These are phyloP conservation scores for Oropetium thomaeum DNA, from an alignment of 176 grass and related monocot species.

Conservation along the genomic window DNA sequence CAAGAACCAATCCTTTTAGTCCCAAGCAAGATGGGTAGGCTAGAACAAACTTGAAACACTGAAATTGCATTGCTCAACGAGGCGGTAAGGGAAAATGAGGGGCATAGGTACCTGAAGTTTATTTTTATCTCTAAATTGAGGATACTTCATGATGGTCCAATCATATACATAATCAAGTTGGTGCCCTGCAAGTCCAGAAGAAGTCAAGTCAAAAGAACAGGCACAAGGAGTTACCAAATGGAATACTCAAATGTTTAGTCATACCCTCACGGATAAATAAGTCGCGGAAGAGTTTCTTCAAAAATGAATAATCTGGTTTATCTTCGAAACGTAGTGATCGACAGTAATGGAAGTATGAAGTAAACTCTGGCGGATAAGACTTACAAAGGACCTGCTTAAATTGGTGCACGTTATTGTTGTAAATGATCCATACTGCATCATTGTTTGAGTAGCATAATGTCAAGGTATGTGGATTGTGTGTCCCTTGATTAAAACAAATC, in stretches of 20 bases:
- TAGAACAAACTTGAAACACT: background rate
- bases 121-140: conserved; percentile 57
- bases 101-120: conserved; percentile 45
- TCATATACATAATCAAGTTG: conserved; percentile 87
- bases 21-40: background rate
- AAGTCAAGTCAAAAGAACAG: background rate
- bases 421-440: background rate
- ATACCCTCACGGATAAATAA: conserved; percentile 81
- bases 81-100: conserved; percentile 9
- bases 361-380: conserved; percentile 63
- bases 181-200: conserved; percentile 55
- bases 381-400: conserved; percentile 63
- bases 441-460: background rate
- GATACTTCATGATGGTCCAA: conserved; percentile 77
- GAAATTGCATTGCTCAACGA: conserved; percentile 1
- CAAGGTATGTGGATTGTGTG: background rate
- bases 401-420: background rate
- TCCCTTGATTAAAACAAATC: background rate
- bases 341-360: conserved; percentile 81
- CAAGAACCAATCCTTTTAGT: background rate
- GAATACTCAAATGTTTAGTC: background rate
- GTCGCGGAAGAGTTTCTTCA: conserved; percentile 80
- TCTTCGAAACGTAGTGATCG: conserved; percentile 90
- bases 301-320: conserved; percentile 84
- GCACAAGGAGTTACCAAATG: background rate